A percentile compares a stretch with the other conserved stretches of the same genome.
Evolutionary conservation across 225 moss, liverwort and hornwort genomes (phyloP).

Genomic region (Thuidium tamariscinum): DNA sequence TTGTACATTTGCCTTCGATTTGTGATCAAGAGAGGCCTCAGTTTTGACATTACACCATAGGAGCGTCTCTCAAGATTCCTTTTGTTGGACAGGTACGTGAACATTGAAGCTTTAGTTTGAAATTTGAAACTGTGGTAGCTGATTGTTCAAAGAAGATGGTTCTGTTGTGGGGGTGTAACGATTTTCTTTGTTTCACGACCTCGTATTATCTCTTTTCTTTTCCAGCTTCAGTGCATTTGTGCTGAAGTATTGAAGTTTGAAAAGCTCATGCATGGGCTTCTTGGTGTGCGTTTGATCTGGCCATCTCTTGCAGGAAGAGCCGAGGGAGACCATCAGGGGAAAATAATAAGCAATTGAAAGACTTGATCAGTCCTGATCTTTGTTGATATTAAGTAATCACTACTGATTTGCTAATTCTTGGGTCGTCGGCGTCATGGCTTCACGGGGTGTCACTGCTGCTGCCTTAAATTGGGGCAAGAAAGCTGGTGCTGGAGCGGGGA

Average conservation of each 20-base stretch:
- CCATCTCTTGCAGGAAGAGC: background rate
- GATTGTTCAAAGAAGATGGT: background rate
- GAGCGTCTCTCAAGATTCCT: background rate
- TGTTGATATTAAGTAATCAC: background rate
- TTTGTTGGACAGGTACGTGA: background rate
- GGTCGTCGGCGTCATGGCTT: background rate
- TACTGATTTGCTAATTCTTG: background rate
- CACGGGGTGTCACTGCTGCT: background rate
- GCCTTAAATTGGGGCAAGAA: background rate
- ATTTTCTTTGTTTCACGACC: background rate
- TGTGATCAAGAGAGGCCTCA: background rate
- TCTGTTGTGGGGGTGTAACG: background rate
- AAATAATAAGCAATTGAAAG: background rate
- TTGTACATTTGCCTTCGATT: background rate
- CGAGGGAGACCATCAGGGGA: background rate
- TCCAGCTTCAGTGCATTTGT: background rate
- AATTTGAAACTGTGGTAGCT: background rate
- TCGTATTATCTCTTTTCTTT: background rate
- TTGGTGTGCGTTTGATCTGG: background rate
- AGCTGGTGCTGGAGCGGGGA: background rate
- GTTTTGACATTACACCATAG: background rate
- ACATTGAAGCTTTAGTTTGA: background rate
- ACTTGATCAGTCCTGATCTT: background rate
- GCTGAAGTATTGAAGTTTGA: background rate
- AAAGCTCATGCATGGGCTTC: background rate